Evolutionary conservation across 1,284 basidiomycete species (phyloP).

Genomic region (Ceratobasidium sp.): DNA sequence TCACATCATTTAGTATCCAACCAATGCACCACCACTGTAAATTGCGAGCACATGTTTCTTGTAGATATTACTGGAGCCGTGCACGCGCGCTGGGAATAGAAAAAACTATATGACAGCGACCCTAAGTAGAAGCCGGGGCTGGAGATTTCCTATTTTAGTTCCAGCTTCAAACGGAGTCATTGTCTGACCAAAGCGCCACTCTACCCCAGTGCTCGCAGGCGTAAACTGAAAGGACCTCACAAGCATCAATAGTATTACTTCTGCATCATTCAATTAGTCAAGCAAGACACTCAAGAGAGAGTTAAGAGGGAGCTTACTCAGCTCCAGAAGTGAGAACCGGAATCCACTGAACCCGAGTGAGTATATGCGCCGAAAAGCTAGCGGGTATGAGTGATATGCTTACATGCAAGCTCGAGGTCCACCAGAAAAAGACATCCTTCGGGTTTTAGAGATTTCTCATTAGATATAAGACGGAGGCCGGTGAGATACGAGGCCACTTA

Average conservation of each 20-base stretch:
- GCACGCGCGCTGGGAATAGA: too few species aligned
- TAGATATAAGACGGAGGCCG: neutral
- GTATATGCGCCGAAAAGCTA: neutral
- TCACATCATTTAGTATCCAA: too few species aligned
- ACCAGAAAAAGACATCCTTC: constrained; percentile 5
- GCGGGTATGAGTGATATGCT: neutral
- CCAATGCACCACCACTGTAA: too few species aligned
- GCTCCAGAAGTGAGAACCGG: neutral
- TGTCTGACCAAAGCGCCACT: neutral
- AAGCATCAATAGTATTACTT: neutral
- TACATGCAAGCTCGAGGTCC: constrained; percentile 20
- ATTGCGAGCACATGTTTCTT: too few species aligned
- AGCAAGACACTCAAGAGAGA: neutral
- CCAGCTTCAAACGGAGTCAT: neutral
- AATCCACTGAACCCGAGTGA: neutral
- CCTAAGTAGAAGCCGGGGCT: too few species aligned
- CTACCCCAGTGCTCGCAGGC: neutral
- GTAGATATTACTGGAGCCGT: too few species aligned
- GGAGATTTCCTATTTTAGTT: neutral
- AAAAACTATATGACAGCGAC: too few species aligned
- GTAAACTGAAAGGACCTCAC: neutral
- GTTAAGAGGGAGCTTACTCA: neutral
- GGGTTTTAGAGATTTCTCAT: neutral
- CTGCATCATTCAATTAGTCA: neutral
- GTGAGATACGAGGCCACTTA: neutral